Percentiles rank a stretch among this genome's conserved stretches.
phyloP scores from a whole-genome alignment of 202 grass and related monocot genomes.

The Setaria viridis region DNA sequence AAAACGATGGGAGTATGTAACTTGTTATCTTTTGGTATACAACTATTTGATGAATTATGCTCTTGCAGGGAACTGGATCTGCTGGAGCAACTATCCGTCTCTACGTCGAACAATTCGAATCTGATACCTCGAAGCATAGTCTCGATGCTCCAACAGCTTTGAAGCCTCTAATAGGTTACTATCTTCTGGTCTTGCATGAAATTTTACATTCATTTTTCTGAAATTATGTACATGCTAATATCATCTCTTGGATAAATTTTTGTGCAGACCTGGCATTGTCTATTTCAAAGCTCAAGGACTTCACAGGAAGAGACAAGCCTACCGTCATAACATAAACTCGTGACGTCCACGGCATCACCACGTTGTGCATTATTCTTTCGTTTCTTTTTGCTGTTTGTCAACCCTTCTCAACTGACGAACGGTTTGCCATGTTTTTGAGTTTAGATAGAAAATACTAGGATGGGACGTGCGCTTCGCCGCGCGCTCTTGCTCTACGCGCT shows the following conservation, averaged over 20 bases:
- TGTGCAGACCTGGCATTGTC: constrained; percentile 79
- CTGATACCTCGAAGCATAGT: constrained; percentile 71
- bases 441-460: neutral
- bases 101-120: constrained; percentile 87
- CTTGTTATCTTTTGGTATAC: constrained; percentile 13
- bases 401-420: constrained; percentile 1
- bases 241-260: constrained; percentile 28
- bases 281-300: constrained; percentile 83
- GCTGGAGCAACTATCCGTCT: constrained; percentile 84
- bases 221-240: neutral
- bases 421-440: constrained; percentile 20
- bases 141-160: constrained; percentile 77
- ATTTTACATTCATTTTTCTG: neutral
- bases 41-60: neutral
- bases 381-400: constrained; percentile 18
- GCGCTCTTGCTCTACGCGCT: too few species aligned
- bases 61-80: constrained; percentile 86
- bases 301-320: constrained; percentile 83
- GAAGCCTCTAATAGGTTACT: constrained; percentile 77
- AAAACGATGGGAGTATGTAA: neutral
- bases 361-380: constrained; percentile 39
- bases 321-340: constrained; percentile 76
- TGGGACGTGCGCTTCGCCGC: too few species aligned
- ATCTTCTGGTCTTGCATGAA: constrained; percentile 5
- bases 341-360: neutral